Evolutionary conservation across 768 basidiomycete species (phyloP), one percentile per base, ranked within the genome.

Genomic region (Mycena floridula): DNA sequence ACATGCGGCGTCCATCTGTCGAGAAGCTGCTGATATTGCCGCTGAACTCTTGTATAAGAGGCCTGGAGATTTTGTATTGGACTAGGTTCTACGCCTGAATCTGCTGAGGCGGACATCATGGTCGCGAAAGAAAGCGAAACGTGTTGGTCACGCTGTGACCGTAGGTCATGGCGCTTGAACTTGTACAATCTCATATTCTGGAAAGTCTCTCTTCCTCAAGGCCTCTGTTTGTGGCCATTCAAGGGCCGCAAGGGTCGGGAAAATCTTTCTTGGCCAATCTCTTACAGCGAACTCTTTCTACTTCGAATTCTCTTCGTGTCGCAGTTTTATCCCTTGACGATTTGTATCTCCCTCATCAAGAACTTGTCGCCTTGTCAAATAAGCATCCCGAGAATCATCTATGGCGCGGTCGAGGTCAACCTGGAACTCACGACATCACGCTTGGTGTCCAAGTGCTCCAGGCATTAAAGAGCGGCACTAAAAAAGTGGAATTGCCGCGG

Each of bases 201-300:
- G n/a, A 30, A 3, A 66, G 73, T 23, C 54, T 75, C 21, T n/a
- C 22, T 32, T 7, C 40, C 12, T 5, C 42, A 11, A 59, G 60
- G 20, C 92, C 94, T 3, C 67, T 96, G 13, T 85, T 96, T 49
- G 79, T 94, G 11, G 92, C 82, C 2, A 57, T 96, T 13, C 94
- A 96, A 65, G 94, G 94, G 1, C 92, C 94, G 0, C 94, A 97
- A 63, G 94, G 94, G 9, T 88, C 86, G 42, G 93, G 94, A 25
- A 98, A 98, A 68, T 85, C 92, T 0, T 90, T 76, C 57, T 70
- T 91, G 22, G 81, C 88, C 4, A 69, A 72, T 5, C 73, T 69
- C 23, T 69, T 94, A 23, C 74, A 55, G 47, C 56, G 52, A 24
- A 56, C 52, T 59, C 74, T 67, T 40, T 65, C 66, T 37, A 59